Base-by-base conservation (phyloP, 176 grass and related monocot species). In the Eragrostis curvula region DNA sequence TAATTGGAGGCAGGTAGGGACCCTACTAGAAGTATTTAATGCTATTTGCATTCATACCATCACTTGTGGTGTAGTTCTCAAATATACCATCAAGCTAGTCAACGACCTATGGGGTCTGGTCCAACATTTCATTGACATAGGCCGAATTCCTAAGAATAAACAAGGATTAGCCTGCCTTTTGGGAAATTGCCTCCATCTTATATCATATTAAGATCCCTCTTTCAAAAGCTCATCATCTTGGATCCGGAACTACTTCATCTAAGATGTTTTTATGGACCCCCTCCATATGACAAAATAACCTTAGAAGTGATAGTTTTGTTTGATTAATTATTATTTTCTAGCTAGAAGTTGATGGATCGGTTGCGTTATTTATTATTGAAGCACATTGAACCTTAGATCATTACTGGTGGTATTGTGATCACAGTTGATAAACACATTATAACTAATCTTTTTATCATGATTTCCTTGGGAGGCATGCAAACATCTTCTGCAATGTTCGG, bases 1-100 rank as follows among this genome's bases (percentile, higher is more conserved):
- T 29, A 43, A 18, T 66, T 23, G 30, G 27, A 42, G 39, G 63
- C 24, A 74, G 58, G 59, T 45, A 39, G 23, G 56, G 41, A 39
- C 12, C 29, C 53, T 70, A 75, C 44, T 87, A 47, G 23, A 70
- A 51, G 49, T 58, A 72, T 57, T 72, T 65, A 66, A 66, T 74
- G 36, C 32, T 69, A 14, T 27, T 61, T 61, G 24, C 23, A 28
- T 61, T 28, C 24, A 61, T 14, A 24, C 57, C 57, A 60, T 60
- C 23, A 60, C 10, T 60, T 13, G 13, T 28, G 56, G 3, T 59
- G 58, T 61, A 61, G 10, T 61, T 61, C 14, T 61, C 24, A 61
- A 28, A 4, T 3, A 61, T 28, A 61, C 58, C 1, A 61, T 61
- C 11, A 27, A 61, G 24, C 58, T 61, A 61, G 10, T 61, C 24